Percentiles rank a stretch among this genome's conserved stretches.
Conservation (phyloP, 23 red algal species). For the Gracilaria caudata region DNA sequence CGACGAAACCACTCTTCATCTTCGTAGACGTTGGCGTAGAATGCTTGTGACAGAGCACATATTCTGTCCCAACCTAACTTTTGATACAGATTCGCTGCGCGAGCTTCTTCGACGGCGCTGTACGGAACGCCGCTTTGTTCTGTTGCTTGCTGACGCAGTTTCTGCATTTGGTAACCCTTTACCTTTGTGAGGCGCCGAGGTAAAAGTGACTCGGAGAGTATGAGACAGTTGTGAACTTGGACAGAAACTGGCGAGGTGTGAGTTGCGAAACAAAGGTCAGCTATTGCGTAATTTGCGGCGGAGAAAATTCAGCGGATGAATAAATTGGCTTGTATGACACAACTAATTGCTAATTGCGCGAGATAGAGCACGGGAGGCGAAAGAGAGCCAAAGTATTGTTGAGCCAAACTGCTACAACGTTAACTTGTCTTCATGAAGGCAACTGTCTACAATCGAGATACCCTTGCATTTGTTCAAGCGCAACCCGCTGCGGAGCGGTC, state of each 20-base stretch:
- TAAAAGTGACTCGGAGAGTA: neutral
- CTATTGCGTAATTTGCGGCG: neutral
- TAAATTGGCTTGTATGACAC: too few species aligned
- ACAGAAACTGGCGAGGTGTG: too few species aligned
- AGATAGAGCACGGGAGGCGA: neutral
- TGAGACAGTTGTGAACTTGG: too few species aligned
- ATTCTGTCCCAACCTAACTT: slow-evolving; percentile 38
- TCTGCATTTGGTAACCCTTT: slow-evolving; percentile 27
- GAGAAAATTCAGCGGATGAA: neutral
- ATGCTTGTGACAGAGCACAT: slow-evolving; percentile 33
- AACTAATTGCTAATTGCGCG: neutral
- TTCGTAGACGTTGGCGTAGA: slow-evolving; percentile 54
- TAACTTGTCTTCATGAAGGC: neutral
- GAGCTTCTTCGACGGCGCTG: slow-evolving; percentile 64
- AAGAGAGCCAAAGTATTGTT: neutral
- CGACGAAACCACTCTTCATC: slow-evolving; percentile 66
- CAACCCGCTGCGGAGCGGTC: too few species aligned
- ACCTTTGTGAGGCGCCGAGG: too few species aligned
- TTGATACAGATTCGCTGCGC: slow-evolving; percentile 48
- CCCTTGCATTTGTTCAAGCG: too few species aligned
- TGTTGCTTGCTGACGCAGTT: slow-evolving; percentile 32
- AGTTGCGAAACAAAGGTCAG: neutral
- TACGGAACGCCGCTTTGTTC: slow-evolving; percentile 40
- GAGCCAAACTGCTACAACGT: neutral
- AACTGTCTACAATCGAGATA: too few species aligned